Conservation (phyloP, 768 basidiomycete species). For the Scleroderma citrinum region DNA sequence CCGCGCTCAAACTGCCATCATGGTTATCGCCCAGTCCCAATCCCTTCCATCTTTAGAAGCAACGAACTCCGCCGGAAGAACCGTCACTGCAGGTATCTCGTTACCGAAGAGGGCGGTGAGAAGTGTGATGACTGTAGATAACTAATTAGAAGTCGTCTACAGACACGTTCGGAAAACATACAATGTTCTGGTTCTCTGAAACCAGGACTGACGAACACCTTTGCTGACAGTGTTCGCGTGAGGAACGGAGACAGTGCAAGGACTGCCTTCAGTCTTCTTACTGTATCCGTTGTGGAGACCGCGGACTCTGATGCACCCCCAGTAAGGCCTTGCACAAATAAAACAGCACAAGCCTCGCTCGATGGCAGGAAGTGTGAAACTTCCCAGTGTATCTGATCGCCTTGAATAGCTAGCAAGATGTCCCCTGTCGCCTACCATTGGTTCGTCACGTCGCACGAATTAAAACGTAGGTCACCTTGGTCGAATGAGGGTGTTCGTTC, state of each 20-base stretch:
- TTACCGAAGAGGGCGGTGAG: constrained; percentile 16
- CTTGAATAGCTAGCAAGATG: not conserved
- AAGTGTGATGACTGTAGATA: constrained; percentile 12
- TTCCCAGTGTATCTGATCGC: constrained; percentile 37
- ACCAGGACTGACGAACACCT: constrained; percentile 18
- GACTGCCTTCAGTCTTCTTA: constrained; percentile 9
- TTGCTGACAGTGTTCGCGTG: constrained; percentile 17
- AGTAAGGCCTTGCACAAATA: constrained; percentile 39
- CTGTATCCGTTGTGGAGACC: constrained; percentile 5
- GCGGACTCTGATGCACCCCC: too few species aligned
- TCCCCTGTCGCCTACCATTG: not conserved
- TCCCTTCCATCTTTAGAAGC: constrained; percentile 14
- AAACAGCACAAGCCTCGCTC: constrained; percentile 35
- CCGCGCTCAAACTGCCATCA: constrained; percentile 20
- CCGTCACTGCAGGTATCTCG: constrained; percentile 23
- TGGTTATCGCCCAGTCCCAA: constrained; percentile 26
- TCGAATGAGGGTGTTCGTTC: not conserved
- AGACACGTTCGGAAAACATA: constrained; percentile 10
- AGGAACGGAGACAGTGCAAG: constrained; percentile 15
- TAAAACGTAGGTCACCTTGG: not conserved
- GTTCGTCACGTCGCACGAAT: not conserved
- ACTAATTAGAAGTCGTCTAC: not conserved
- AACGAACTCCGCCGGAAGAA: constrained; percentile 17
- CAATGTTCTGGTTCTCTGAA: constrained; percentile 5
- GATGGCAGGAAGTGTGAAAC: constrained; percentile 38